Evolutionary conservation across 306 rosid genomes (phyloP), one percentile per base, ranked within the genome.

Genomic region (Prunus dulcis): DNA sequence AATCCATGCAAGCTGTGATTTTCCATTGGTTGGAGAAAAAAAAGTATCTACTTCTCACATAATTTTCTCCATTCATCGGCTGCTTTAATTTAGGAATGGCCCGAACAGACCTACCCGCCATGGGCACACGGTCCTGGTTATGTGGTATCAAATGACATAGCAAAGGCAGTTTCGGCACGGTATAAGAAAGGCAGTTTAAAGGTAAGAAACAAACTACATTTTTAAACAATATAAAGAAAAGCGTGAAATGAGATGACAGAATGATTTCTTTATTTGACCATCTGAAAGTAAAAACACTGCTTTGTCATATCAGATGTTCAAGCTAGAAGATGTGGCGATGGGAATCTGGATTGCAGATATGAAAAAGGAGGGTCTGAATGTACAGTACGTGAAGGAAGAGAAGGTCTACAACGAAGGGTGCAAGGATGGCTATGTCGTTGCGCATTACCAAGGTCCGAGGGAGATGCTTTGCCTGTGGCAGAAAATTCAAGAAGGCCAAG

Each of bases 71-170:
- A 67, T 78, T 74, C 67, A 49, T 70, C 81, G 69, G 76, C 46
- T 64, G 41, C 80, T 45, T 2, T 50, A 34, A 67, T 72, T 82
- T 77, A 95, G 99, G 99, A 93, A 89, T 96, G 98, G 98, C 89
- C 81, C 15, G 96, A 86, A 79, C 85, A 79, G 23, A 87, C 83
- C 20, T 96, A 96, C 84, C 99, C 99, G 43, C 91, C 98, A 25
- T 96, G 98, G 98, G 99, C 99, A 38, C 97, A 96, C 71, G 99
- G 99, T 80, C 99, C 99, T 19, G 98, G 99, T 20, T 96, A 96
- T 81, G 98, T 96, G 50, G 84, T 96, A 76, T 87, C 99, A 13
- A 82, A 75, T 51, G 98, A 96, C 82, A 88, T 96, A 80, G 98
- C 99, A 68, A 88, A 74, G 71, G 76, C 84, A 12, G 90, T 93